Evolutionary conservation across 208 protist species (phyloP), one percentile per base, ranked within the genome.

Genomic region (Jaenimonas drosophilae): DNA sequence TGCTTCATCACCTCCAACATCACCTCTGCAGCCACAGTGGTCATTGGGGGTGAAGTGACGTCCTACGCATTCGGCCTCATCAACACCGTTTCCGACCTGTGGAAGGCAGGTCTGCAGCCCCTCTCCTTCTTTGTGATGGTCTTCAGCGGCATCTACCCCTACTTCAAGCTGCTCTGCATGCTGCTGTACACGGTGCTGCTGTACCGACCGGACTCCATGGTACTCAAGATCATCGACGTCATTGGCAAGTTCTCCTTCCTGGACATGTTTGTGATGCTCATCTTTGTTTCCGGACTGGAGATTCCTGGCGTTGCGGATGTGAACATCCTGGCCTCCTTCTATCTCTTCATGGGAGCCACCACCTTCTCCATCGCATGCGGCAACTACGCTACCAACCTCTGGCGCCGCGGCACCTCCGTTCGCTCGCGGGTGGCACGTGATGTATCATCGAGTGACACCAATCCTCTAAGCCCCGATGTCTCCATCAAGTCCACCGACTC

Each of bases 191-290:
- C 27, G 3, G 39, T 68, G 1, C 36, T 94, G 16, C n/a, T 59
- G 1, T 45, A 42, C 9, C 42, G 47, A 25, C 49, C 44, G 7
- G 42, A 78, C 9, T 50, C 68, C 38, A 4, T 9, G 12, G 5
- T 84, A 1, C 45, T 96, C 28, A 51, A 40, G 24, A 20, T 59
- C 1, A 49, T 96, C 42, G 88, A 95, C 47, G 59, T 41, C 7
- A 42, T 81, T 16, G 88, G 88, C 23, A 96, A 95, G 66, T 95
- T 88, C 70, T 94, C 80, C 1, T 57, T 94, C 12, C 40, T 95
- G 23, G 89, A 96, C 64, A 44, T 62, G 3, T 87, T 60, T 41
- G 64, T 74, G 3, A 48, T 95, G 40, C 79, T 94, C 57, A 37
- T 64, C 19, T 47, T 70, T 39, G 58, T 81, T 21, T 57, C 70